These are phyloP conservation scores for Penicillium expansum DNA, from an alignment of 2,329 filamentous ascomycete species.

Conservation along the genomic window DNA sequence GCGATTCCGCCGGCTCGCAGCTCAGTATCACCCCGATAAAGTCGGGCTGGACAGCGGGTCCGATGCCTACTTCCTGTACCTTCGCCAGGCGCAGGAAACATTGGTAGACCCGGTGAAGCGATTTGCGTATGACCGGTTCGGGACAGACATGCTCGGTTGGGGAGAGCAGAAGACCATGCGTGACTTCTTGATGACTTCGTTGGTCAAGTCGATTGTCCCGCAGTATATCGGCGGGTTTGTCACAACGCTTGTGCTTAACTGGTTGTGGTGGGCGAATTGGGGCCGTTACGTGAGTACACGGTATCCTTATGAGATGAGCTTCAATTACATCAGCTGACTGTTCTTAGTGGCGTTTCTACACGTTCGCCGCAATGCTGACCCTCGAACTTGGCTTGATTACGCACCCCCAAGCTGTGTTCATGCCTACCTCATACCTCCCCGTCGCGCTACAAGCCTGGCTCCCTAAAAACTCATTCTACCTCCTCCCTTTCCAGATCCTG, in stretches of 20 bases:
- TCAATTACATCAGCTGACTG: slow-evolving; percentile 14
- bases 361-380: slow-evolving; percentile 53
- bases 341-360: slow-evolving; percentile 51
- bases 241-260: slow-evolving; percentile 39
- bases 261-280: slow-evolving; percentile 43
- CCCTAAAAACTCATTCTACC: slow-evolving; percentile 46
- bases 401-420: slow-evolving; percentile 45
- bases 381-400: slow-evolving; percentile 60
- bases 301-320: slow-evolving; percentile 1
- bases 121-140: slow-evolving; percentile 89
- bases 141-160: slow-evolving; percentile 68
- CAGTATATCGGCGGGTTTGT: slow-evolving; percentile 42
- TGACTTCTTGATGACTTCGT: slow-evolving; percentile 69
- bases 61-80: slow-evolving; percentile 68
- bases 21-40: slow-evolving; percentile 82
- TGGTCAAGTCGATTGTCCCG: slow-evolving; percentile 44
- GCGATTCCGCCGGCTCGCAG: slow-evolving; percentile 72
- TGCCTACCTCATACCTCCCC: slow-evolving; percentile 36
- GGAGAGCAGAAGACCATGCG: slow-evolving; percentile 54
- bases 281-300: slow-evolving; percentile 45
- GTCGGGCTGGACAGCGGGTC: slow-evolving; percentile 42
- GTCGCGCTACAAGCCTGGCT: slow-evolving; percentile 28
- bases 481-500: slow-evolving; percentile 81
- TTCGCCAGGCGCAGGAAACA: slow-evolving; percentile 80
- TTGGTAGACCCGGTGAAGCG: slow-evolving; percentile 72